Evolutionary conservation across 2,329 filamentous ascomycete species (phyloP), one percentile per base, ranked within the genome.

Genomic region (Verticillium longisporum): DNA sequence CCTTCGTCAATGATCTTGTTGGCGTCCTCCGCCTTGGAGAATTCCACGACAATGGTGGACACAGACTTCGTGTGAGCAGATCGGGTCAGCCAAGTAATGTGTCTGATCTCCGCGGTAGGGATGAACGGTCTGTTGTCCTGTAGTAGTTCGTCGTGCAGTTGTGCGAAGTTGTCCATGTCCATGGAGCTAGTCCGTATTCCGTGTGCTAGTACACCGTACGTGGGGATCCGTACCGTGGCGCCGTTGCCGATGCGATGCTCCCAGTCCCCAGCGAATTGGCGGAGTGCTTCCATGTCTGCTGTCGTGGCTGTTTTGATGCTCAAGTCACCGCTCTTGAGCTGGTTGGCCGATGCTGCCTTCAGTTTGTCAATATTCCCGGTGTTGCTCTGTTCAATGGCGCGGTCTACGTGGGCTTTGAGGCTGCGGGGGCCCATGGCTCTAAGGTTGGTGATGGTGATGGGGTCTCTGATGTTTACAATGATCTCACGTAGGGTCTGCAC

Each of bases 391-490:
- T 68, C 31, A 60, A 65, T 67, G 57, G 60, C 61, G 36, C 61
- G 61, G 60, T 65, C 56, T 62, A 66, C 56, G 55, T 67, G 60
- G 55, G 57, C 58, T 60, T 62, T 59, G 53, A 66, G 57, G 58
- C 50, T 66, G 54, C 60, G 57, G 9, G 62, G 57, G 61, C 60
- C 63, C 55, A 65, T 67, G 31, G 62, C 62, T 60, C 61, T 57
- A 41, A 65, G 61, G 57, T 26, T 63, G 41, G 62, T 58, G 56
- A 64, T 64, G 37, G 64, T 67, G 34, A 55, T 53, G 18, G 59
- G 57, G 57, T 62, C 60, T 60, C 38, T 65, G 50, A 64, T 65
- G 37, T 67, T 66, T 37, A 63, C 60, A 15, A 66, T 63, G 53
- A 65, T 65, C 61, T 65, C 64, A 66, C 63, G 62, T 2, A 41